Evolutionary conservation across 2,329 filamentous ascomycete genomes (phyloP).

Genomic region (Pestalotiopsis sp.): DNA sequence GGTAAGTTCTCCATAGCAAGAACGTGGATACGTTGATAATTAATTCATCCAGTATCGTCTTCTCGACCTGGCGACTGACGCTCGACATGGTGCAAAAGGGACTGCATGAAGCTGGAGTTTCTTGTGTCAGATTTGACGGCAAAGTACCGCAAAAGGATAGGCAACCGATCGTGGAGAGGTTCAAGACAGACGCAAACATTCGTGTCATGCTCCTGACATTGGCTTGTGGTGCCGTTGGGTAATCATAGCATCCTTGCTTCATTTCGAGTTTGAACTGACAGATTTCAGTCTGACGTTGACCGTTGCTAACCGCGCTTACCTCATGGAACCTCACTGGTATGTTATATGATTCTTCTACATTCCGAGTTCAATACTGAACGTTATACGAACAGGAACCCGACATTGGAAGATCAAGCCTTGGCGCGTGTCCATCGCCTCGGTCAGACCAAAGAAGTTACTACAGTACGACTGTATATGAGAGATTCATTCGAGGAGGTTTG

Average conservation of each 20-base stretch:
- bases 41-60: not conserved
- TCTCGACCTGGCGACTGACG: not conserved
- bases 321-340: not conserved
- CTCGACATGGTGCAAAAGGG: not conserved
- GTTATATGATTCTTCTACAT: not conserved
- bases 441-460: constrained; percentile 36
- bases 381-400: not conserved
- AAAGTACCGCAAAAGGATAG: constrained; percentile 44
- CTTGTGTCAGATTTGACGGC: constrained; percentile 47
- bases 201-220: constrained; percentile 50
- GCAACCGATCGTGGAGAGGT: constrained; percentile 39
- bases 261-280: not conserved
- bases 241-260: not conserved
- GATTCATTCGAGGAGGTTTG: constrained; percentile 39
- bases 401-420: constrained; percentile 36
- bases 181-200: constrained; percentile 37
- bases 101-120: constrained; percentile 27
- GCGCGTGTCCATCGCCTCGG: constrained; percentile 39
- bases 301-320: not conserved
- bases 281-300: not conserved
- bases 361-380: not conserved
- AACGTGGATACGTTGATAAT: not conserved
- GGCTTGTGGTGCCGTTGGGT: constrained; percentile 29
- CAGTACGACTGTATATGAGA: constrained; percentile 37
- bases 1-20: constrained; percentile 9